Evolutionary conservation across 2,329 filamentous ascomycete species (phyloP).

Genomic region (Ceratocystis eucalypticola): DNA sequence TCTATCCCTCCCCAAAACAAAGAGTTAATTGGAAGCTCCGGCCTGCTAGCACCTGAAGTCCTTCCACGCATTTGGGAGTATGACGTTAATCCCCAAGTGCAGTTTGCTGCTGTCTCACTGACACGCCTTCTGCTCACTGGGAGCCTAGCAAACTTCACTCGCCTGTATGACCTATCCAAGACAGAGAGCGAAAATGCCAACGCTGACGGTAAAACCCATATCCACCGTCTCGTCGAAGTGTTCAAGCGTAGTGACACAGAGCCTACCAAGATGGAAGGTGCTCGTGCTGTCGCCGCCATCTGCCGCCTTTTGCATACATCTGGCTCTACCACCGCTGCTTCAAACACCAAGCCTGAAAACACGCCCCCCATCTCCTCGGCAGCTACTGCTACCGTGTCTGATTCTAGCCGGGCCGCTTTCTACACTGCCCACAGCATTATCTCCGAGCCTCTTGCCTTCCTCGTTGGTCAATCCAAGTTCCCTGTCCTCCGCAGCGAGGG

Average conservation of each 20-base stretch:
- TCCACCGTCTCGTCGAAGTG: constrained; percentile 28
- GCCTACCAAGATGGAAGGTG: constrained; percentile 47
- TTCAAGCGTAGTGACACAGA: constrained; percentile 30
- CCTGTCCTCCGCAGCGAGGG: constrained; percentile 45
- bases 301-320: constrained; percentile 39
- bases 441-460: constrained; percentile 33
- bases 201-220: constrained; percentile 6
- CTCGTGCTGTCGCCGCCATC: constrained; percentile 38
- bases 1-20: constrained; percentile 46
- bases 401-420: constrained; percentile 28
- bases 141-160: constrained; percentile 38
- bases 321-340: constrained; percentile 23
- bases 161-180: constrained; percentile 33
- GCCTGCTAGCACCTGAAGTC: constrained; percentile 32
- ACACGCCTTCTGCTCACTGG: constrained; percentile 42
- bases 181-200: constrained; percentile 24
- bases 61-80: constrained; percentile 43
- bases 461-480: constrained; percentile 45
- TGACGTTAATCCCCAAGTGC: constrained; percentile 42
- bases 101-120: constrained; percentile 46
- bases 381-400: constrained; percentile 16
- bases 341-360: neutral
- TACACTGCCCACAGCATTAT: constrained; percentile 34
- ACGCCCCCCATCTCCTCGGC: constrained; percentile 15
- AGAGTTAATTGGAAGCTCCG: constrained; percentile 32